Conservation (phyloP, 768 basidiomycete species). For the Phanerodontia chrysosporium region DNA sequence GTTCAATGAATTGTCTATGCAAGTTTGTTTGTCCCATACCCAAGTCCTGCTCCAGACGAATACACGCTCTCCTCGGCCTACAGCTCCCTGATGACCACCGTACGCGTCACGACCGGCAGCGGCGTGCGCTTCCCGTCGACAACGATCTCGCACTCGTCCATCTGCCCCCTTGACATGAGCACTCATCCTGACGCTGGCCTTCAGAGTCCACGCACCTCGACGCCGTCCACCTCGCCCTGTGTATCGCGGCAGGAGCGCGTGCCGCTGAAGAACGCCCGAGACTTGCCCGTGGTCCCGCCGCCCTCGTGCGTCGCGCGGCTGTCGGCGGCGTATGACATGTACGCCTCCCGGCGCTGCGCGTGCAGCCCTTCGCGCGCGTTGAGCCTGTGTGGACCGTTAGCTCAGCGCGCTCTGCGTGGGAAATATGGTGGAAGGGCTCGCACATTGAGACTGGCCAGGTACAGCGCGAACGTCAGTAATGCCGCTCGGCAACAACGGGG, state of each 20-base stretch:
- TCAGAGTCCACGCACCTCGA: neutral
- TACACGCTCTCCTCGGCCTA: neutral
- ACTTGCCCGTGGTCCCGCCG: neutral
- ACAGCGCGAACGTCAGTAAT: no score
- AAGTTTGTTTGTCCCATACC: no score
- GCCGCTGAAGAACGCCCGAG: neutral
- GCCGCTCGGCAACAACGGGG: no score
- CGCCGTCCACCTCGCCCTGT: neutral
- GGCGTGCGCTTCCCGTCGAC: neutral
- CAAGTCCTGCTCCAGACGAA: no score
- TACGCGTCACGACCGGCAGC: conserved; percentile 12
- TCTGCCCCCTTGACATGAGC: neutral
- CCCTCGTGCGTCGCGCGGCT: neutral
- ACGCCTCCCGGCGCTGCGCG: neutral
- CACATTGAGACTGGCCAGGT: no score
- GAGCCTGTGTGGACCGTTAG: neutral
- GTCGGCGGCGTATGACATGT: neutral
- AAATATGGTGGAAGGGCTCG: no score
- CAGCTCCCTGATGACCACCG: conserved; percentile 12
- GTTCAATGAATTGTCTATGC: no score
- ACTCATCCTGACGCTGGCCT: neutral
- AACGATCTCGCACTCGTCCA: neutral
- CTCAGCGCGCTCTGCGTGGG: neutral
- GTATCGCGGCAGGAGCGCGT: neutral
- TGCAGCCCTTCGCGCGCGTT: neutral